Conservation (phyloP, 495 filamentous ascomycete genomes). For the Sabuloglossum arenarium region DNA sequence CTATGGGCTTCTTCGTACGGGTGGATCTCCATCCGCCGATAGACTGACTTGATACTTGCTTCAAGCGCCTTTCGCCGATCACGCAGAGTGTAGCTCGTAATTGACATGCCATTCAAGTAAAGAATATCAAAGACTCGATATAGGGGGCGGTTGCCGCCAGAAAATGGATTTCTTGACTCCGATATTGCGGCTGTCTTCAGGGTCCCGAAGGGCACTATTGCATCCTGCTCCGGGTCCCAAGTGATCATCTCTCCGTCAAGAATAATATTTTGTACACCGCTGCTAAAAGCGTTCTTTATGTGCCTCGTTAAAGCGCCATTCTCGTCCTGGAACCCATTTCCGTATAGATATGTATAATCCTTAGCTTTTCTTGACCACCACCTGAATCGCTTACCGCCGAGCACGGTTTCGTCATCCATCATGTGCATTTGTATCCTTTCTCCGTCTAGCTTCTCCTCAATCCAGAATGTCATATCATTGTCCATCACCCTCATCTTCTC, state of each 20-base stretch:
- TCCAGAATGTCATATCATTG: constrained; percentile 68
- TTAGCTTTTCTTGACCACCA: constrained; percentile 97
- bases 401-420: constrained; percentile 40
- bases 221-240: constrained; percentile 79
- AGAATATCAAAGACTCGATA: constrained; percentile 81
- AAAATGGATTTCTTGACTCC: constrained; percentile 57
- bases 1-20: constrained; percentile 43
- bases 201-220: constrained; percentile 75
- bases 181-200: constrained; percentile 80
- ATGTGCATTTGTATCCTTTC: constrained; percentile 97
- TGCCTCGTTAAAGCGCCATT: constrained; percentile 63
- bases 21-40: constrained; percentile 68
- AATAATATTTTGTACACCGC: constrained; percentile 65
- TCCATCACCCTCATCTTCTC: constrained; percentile 45
- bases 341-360: constrained; percentile 92
- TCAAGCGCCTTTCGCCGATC: constrained; percentile 64
- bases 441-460: constrained; percentile 94
- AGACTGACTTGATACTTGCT: constrained; percentile 38
- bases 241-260: constrained; percentile 97
- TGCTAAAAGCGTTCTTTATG: constrained; percentile 54
- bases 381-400: constrained; percentile 52
- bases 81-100: constrained; percentile 65
- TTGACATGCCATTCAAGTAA: constrained; percentile 56
- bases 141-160: constrained; percentile 55
- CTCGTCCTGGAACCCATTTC: constrained; percentile 50